These are phyloP conservation scores for Cymbidium sinense DNA, from an alignment of 106 monocot species.

Conservation along the genomic window DNA sequence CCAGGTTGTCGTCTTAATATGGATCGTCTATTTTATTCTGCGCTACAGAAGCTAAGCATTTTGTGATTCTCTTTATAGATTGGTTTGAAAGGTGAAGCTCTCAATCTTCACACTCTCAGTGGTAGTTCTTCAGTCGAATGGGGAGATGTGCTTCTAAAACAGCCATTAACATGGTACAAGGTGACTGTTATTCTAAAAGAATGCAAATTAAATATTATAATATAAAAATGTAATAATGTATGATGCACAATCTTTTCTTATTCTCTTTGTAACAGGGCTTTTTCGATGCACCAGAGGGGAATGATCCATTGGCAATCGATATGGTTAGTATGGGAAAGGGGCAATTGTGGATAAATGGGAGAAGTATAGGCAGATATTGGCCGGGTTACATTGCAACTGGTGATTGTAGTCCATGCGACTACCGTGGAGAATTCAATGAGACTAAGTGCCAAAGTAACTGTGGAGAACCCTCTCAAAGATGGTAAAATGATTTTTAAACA, in stretches of 20 bases:
- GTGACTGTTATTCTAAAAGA: conserved; percentile 17
- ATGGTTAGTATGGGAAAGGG: conserved; percentile 95
- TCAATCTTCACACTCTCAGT: conserved; percentile 68
- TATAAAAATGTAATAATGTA: background rate
- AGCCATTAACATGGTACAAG: conserved; percentile 95
- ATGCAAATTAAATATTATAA: background rate
- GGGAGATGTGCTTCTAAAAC: conserved; percentile 49
- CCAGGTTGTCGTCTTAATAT: conserved; percentile 24
- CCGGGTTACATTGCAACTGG: conserved; percentile 75
- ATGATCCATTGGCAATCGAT: conserved; percentile 82
- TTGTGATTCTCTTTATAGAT: conserved; percentile 33
- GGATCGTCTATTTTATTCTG: background rate
- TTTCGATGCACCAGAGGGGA: conserved; percentile 79
- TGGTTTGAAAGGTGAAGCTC: conserved; percentile 78
- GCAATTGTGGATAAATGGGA: conserved; percentile 94
- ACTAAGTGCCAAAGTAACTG: conserved; percentile 74
- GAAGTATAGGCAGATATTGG: conserved; percentile 89
- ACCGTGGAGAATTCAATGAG: conserved; percentile 70
- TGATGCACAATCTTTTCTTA: background rate
- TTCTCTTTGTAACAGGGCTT: conserved; percentile 31
- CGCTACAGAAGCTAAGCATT: background rate
- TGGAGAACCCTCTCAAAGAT: conserved; percentile 88
- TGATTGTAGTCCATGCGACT: conserved; percentile 56
- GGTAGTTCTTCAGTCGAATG: conserved; percentile 87
- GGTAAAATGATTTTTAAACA: conserved; percentile 27